Evolutionary conservation across 768 basidiomycete genomes (phyloP).

Genomic region (Cystobasidium onofrii): DNA sequence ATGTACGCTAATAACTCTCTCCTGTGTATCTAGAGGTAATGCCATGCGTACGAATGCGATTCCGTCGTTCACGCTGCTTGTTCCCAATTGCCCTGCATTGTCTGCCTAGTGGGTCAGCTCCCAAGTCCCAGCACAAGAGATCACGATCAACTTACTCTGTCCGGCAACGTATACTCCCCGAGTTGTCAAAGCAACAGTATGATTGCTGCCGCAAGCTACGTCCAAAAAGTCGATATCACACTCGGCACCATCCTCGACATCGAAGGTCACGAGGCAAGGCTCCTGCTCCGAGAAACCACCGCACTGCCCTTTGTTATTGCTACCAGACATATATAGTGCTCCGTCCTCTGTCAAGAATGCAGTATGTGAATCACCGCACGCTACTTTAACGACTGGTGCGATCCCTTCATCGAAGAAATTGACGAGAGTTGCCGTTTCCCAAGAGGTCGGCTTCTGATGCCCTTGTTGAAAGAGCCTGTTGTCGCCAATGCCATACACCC

Average conservation of each 20-base stretch:
- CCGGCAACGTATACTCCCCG: conserved; percentile 5
- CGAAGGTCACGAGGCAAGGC: neutral
- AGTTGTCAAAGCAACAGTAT: neutral
- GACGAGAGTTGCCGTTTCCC: neutral
- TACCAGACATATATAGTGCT: conserved; percentile 1
- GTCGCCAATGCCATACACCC: conserved; percentile 4
- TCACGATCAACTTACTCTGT: neutral
- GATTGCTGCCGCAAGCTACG: conserved; percentile 12
- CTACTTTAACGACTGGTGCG: neutral
- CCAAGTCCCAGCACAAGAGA: neutral
- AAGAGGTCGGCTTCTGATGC: neutral
- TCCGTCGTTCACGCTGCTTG: neutral
- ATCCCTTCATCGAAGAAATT: conserved; percentile 8
- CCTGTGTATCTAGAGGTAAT: neutral
- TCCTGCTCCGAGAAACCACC: conserved; percentile 15
- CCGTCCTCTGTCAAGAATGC: conserved; percentile 6
- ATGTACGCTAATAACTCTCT: neutral
- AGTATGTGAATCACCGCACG: conserved; percentile 10
- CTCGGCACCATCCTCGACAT: neutral
- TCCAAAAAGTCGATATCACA: conserved; percentile 1
- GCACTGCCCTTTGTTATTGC: conserved; percentile 18
- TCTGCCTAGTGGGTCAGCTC: neutral
- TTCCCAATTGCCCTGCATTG: conserved; percentile 17
- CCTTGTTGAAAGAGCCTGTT: conserved; percentile 26
- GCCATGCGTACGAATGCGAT: neutral